Evolutionary conservation across 2,329 filamentous ascomycete species (phyloP).

Genomic region (Thermochaetoides dissita): DNA sequence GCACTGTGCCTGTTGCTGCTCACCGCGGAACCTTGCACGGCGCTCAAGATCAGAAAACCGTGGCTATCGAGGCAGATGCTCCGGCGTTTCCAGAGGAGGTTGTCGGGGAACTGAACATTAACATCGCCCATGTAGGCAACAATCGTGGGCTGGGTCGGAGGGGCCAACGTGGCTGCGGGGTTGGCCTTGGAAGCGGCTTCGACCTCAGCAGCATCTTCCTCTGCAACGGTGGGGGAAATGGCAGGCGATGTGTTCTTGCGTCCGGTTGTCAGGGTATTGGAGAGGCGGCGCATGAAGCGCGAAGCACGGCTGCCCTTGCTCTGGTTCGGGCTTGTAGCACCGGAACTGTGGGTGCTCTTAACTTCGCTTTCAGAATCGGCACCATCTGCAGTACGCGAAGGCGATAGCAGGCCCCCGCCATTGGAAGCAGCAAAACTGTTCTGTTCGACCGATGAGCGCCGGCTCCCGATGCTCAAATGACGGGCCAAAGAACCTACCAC

Average conservation of each 20-base stretch:
- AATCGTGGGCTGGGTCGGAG: slow-evolving; percentile 25
- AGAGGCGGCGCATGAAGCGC: slow-evolving; percentile 45
- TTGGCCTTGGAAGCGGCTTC: slow-evolving; percentile 14
- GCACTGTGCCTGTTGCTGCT: slow-evolving; percentile 32
- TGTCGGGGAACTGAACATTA: slow-evolving; percentile 95
- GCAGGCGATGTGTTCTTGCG: slow-evolving; percentile 32
- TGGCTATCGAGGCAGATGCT: slow-evolving; percentile 73
- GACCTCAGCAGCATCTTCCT: slow-evolving; percentile 30
- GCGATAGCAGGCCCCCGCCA: slow-evolving; percentile 21
- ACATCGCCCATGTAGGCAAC: slow-evolving; percentile 71
- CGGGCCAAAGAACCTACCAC: slow-evolving; percentile 34
- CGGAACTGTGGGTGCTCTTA: slow-evolving; percentile 22
- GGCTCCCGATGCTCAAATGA: slow-evolving; percentile 53
- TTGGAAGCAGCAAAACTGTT: slow-evolving; percentile 25
- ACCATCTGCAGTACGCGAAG: slow-evolving; percentile 29
- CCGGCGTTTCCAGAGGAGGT: slow-evolving; percentile 87
- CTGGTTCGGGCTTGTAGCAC: slow-evolving; percentile 20
- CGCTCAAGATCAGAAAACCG: slow-evolving; percentile 69
- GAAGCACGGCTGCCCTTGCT: slow-evolving; percentile 37
- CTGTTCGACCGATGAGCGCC: slow-evolving; percentile 36
- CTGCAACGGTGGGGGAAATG: slow-evolving; percentile 37
- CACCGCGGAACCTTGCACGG: slow-evolving; percentile 39
- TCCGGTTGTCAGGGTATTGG: slow-evolving; percentile 34
- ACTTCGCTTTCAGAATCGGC: slow-evolving; percentile 33
- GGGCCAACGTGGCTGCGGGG: slow-evolving; percentile 6